Conservation (phyloP, 768 basidiomycete species). For the Suillus ampliporus region DNA sequence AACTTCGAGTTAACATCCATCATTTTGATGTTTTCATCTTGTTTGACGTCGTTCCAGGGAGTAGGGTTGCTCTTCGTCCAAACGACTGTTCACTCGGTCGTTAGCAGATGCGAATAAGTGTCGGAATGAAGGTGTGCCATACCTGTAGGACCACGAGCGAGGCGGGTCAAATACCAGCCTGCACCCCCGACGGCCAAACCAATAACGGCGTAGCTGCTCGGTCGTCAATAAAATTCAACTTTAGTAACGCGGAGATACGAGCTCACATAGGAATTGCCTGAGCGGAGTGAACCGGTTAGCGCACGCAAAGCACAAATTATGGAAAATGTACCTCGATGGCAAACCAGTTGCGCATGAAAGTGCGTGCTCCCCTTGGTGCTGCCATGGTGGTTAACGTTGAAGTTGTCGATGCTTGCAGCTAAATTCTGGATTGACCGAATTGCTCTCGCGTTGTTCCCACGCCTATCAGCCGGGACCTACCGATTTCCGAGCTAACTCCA, state of each 20-base stretch:
- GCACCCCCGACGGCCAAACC: conserved; percentile 62
- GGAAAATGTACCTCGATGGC: conserved; percentile 47
- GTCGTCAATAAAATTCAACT: conserved; percentile 21
- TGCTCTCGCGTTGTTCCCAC: conserved; percentile 13
- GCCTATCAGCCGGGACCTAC: conserved; percentile 15
- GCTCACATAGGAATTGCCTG: conserved; percentile 58
- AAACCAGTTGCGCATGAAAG: conserved; percentile 48
- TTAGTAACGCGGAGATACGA: conserved; percentile 12
- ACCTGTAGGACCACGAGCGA: conserved; percentile 63
- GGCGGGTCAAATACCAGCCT: conserved; percentile 67
- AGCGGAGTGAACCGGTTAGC: conserved; percentile 3
- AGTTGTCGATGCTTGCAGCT: conserved; percentile 8
- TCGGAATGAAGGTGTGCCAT: conserved; percentile 25
- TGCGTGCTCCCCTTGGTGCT: conserved; percentile 23
- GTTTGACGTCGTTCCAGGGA: conserved; percentile 87
- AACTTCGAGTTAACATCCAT: conserved; percentile 75
- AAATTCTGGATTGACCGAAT: background rate
- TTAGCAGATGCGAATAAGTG: conserved; percentile 14
- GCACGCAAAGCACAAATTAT: background rate
- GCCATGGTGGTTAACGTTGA: conserved; percentile 28
- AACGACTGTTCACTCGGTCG: conserved; percentile 44
- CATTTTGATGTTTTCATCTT: conserved; percentile 76
- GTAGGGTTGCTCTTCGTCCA: conserved; percentile 79
- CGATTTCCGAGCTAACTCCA: too few species aligned
- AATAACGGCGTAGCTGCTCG: conserved; percentile 51